Percentiles rank a stretch among this genome's conserved stretches.
Conservation (phyloP, 345 rosid species). For the Raphanus raphanistrum region DNA sequence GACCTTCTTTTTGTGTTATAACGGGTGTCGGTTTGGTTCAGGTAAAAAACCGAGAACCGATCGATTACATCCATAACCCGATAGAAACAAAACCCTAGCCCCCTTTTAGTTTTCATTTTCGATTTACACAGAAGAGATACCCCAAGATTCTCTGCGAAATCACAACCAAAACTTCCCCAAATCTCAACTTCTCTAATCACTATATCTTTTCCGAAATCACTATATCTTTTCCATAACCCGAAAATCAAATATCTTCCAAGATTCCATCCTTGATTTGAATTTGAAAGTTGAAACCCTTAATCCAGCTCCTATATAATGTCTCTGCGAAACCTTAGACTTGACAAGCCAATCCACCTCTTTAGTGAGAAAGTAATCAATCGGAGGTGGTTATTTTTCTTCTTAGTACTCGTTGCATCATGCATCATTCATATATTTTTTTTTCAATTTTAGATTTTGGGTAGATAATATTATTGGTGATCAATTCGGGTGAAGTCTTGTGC, state of each 20-base stretch:
- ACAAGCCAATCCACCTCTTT: neutral
- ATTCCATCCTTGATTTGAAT: neutral
- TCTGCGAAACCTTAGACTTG: neutral
- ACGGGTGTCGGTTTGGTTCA: too few relatives aligned
- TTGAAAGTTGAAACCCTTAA: neutral
- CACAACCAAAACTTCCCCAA: neutral
- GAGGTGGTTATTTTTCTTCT: neutral
- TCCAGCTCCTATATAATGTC: neutral
- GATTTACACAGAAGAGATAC: neutral
- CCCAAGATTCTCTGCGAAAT: neutral
- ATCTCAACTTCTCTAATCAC: neutral
- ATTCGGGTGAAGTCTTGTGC: too few relatives aligned
- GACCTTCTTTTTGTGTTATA: neutral
- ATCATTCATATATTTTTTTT: too few relatives aligned
- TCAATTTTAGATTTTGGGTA: too few relatives aligned
- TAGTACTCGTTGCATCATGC: too few relatives aligned
- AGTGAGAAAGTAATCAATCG: neutral
- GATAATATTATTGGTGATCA: too few relatives aligned
- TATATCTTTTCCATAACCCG: neutral
- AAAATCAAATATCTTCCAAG: neutral
- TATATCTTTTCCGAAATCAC: too few relatives aligned
- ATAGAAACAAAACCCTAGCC: neutral
- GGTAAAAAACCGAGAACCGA: too few relatives aligned
- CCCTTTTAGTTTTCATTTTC: neutral
- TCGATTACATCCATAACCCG: too few relatives aligned